A percentile compares a stretch with the other conserved stretches of the same genome.
Conservation (phyloP, 164 flowering plant species). For the Houttuynia cordata region DNA sequence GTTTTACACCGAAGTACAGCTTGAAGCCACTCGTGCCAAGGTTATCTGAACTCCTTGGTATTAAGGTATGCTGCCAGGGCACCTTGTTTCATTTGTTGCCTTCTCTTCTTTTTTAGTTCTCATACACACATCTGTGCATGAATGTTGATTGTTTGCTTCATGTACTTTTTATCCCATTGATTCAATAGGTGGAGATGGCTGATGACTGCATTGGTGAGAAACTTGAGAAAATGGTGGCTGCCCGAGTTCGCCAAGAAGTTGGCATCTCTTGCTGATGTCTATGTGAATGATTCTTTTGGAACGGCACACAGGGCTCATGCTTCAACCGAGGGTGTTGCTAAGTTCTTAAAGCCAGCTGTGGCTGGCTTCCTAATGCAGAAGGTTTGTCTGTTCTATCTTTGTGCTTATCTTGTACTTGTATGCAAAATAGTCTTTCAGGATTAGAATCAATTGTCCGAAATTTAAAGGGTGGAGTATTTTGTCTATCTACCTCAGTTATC, state of each 20-base stretch:
- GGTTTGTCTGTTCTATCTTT: slow-evolving; percentile 19
- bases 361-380: slow-evolving; percentile 83
- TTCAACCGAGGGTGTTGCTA: no score
- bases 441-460: no score
- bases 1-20: slow-evolving; percentile 72
- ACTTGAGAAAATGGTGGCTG: slow-evolving; percentile 58
- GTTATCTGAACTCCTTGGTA: slow-evolving; percentile 71
- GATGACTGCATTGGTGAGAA: slow-evolving; percentile 81
- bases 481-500: no score
- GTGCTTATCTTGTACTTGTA: background rate
- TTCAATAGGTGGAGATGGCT: slow-evolving; percentile 58
- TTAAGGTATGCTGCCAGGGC: slow-evolving; percentile 21
- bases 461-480: no score
- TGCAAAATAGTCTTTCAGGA: no score
- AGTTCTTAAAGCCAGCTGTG: slow-evolving; percentile 73
- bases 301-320: no score
- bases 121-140: no score
- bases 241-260: slow-evolving; percentile 77
- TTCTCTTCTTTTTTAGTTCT: no score
- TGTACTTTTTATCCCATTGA: background rate
- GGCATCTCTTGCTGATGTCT: slow-evolving; percentile 70
- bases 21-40: slow-evolving; percentile 70
- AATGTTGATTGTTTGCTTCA: background rate
- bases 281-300: no score
- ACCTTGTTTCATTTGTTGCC: slow-evolving; percentile 1